Evolutionary conservation across 179 eudicot genomes (phyloP).

Genomic region (Silene vulgaris): DNA sequence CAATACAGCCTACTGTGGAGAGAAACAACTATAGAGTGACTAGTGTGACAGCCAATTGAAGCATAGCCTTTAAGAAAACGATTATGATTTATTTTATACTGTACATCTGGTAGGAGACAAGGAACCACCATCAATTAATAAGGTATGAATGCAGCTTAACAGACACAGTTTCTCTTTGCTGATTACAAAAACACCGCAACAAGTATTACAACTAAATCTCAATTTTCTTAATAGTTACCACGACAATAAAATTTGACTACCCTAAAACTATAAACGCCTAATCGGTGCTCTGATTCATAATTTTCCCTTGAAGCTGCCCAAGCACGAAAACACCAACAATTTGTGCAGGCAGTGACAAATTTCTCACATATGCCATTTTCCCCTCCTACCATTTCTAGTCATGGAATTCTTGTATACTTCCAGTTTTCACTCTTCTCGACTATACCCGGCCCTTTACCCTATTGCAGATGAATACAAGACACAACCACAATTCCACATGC

Average conservation of each 20-base stretch:
- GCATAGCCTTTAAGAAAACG: no score
- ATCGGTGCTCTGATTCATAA: not conserved
- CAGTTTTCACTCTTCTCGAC: not conserved
- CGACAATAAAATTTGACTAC: not conserved
- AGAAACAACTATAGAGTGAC: not conserved
- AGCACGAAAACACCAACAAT: not conserved
- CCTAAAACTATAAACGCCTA: not conserved
- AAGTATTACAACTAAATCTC: not conserved
- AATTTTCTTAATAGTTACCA: not conserved
- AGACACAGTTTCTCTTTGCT: no score
- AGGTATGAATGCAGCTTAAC: no score
- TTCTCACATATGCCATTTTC: no score
- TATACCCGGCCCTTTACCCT: not conserved
- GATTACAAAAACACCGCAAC: no score
- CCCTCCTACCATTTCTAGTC: not conserved
- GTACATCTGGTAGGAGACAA: no score
- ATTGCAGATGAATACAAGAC: not conserved
- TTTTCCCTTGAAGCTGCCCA: not conserved
- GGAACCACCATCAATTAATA: no score
- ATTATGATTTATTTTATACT: no score
- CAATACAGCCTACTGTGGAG: not conserved
- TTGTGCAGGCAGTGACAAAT: not conserved
- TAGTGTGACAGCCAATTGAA: no score
- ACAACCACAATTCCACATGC: not conserved
- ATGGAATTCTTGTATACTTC: not conserved